Percentiles rank a stretch among this genome's conserved stretches.
Conservation (phyloP, 345 rosid genomes). For the Lepidium aucheri region DNA sequence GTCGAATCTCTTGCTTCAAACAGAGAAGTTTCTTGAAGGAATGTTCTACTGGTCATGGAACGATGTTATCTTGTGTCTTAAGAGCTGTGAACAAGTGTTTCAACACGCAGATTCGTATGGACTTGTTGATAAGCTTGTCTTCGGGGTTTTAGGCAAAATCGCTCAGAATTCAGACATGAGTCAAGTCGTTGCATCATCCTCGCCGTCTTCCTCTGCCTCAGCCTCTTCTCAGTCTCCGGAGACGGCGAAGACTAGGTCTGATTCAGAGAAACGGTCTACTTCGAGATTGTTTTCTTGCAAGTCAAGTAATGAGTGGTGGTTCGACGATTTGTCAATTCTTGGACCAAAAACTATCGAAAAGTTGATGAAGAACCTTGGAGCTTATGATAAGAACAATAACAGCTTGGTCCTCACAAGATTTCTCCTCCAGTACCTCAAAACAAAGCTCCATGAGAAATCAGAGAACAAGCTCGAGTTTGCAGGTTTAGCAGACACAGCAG, state of each 20-base stretch:
- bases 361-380: constrained; percentile 42
- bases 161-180: constrained; percentile 46
- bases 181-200: constrained; percentile 28
- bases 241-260: constrained; percentile 19
- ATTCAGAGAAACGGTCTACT: constrained; percentile 35
- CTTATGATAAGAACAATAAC: constrained; percentile 36
- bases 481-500: constrained; percentile 50
- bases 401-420: constrained; percentile 60
- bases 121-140: constrained; percentile 43
- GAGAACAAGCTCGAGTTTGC: constrained; percentile 26
- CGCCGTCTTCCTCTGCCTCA: constrained; percentile 42
- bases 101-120: constrained; percentile 48
- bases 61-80: constrained; percentile 45
- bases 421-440: constrained; percentile 63
- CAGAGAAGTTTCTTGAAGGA: constrained; percentile 49
- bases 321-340: constrained; percentile 44
- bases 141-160: constrained; percentile 46
- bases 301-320: constrained; percentile 67
- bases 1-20: constrained; percentile 48
- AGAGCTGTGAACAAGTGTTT: constrained; percentile 50
- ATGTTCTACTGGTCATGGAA: constrained; percentile 60
- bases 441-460: constrained; percentile 23
- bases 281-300: constrained; percentile 27
- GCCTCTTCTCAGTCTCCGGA: constrained; percentile 37
- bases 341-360: constrained; percentile 43